Conservation (phyloP, 306 rosid genomes). For the Sicyos baderoa region DNA sequence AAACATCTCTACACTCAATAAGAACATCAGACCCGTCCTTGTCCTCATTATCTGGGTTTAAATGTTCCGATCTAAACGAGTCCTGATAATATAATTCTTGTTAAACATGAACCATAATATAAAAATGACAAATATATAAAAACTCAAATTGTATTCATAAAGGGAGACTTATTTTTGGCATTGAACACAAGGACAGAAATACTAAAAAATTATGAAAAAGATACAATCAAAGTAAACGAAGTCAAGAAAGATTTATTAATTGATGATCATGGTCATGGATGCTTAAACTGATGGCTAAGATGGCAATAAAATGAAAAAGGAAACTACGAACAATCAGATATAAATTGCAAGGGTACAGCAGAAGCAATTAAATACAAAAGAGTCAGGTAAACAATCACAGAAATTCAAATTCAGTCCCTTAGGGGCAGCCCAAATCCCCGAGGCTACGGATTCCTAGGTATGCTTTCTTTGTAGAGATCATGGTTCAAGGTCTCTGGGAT, state of each 20-base stretch:
- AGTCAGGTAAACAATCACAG: neutral
- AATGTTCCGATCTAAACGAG: slow-evolving; percentile 50
- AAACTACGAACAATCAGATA: neutral
- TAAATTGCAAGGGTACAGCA: neutral
- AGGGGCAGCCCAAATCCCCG: too few species aligned
- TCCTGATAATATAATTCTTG: slow-evolving; percentile 34
- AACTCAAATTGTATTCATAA: neutral
- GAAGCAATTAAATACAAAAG: neutral
- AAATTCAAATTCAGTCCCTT: neutral
- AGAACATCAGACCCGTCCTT: slow-evolving; percentile 75
- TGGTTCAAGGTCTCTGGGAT: too few species aligned
- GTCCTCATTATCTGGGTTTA: slow-evolving; percentile 35
- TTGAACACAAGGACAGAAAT: neutral
- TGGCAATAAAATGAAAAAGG: neutral
- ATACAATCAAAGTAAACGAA: neutral
- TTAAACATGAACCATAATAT: neutral
- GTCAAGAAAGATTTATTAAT: too few species aligned
- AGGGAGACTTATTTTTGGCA: neutral
- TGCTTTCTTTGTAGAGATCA: too few species aligned
- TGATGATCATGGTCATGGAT: neutral
- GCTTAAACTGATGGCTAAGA: slow-evolving; percentile 8
- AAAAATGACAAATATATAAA: neutral
- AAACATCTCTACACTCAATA: slow-evolving; percentile 80
- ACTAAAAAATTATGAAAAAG: slow-evolving; percentile 5
- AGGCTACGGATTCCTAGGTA: too few species aligned